phyloP scores from a whole-genome alignment of 1,284 basidiomycete species.

The Puccinia sorghi region DNA sequence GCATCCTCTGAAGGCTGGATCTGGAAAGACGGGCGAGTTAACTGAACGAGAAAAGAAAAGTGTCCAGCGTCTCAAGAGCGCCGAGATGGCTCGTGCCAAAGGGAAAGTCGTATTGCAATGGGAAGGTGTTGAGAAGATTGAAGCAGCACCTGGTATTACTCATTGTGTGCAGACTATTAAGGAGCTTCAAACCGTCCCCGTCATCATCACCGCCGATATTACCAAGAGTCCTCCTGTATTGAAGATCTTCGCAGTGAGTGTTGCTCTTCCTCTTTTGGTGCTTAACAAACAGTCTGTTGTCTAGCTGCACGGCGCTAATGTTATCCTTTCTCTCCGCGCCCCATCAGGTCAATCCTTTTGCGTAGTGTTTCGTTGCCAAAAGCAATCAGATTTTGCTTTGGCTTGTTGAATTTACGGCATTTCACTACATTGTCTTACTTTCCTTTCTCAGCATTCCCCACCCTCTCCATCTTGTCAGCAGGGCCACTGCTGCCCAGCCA shows the following conservation, averaged over 20 bases:
- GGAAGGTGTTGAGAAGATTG: slow-evolving; percentile 46
- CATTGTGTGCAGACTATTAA: slow-evolving; percentile 46
- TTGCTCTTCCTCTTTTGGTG: too few species aligned
- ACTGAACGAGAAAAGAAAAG: slow-evolving; percentile 41
- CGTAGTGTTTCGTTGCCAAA: not conserved
- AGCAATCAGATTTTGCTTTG: not conserved
- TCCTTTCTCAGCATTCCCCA: not conserved
- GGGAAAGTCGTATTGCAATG: slow-evolving; percentile 29
- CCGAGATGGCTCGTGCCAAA: slow-evolving; percentile 35
- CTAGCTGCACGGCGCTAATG: not conserved
- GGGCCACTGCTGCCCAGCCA: too few species aligned
- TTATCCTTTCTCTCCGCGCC: not conserved
- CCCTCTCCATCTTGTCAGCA: slow-evolving; percentile 5
- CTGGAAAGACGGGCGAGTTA: slow-evolving; percentile 3
- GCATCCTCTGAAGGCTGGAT: slow-evolving; percentile 32
- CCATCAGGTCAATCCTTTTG: slow-evolving; percentile 34
- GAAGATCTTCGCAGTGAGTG: slow-evolving; percentile 48
- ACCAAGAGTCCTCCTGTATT: slow-evolving; percentile 47
- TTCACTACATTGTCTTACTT: not conserved
- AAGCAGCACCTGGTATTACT: slow-evolving; percentile 46
- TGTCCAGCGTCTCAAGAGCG: slow-evolving; percentile 39
- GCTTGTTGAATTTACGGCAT: not conserved
- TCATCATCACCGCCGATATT: slow-evolving; percentile 49
- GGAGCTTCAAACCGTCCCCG: slow-evolving; percentile 45
- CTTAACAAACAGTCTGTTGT: not conserved